Evolutionary conservation across 805 yeast genomes (phyloP), one percentile per base, ranked within the genome.

Genomic region (Candida ovalis): DNA sequence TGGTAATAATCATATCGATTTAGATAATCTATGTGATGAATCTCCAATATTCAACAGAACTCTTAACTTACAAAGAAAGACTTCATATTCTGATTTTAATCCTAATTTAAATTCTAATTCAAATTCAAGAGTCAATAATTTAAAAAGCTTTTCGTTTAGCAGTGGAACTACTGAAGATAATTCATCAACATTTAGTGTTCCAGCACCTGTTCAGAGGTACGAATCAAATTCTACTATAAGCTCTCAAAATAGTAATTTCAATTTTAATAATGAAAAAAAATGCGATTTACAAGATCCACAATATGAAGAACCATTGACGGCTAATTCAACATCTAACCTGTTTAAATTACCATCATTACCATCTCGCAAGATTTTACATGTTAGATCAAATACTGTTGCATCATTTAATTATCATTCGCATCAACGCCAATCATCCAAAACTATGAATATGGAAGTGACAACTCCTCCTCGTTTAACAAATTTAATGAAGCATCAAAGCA

Each of bases 341-440:
- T 58, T 58, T 50, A 50, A 55, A 35, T 43, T 55, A 3, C 61
- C 63, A 12, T 43, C 50, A 22, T 48, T 55, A 33, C 62, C 60
- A 12, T 43, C 49, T 33, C 47, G 57, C 2, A 46, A 48, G 39
- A 19, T 48, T 10, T 33, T 50, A 21, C 66, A 61, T 48, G 45
- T 49, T 28, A 55, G 67, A 27, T 55, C 65, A 19, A 59, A 63
- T 40, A 62, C 68, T 3, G 49, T 61, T 18, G 49, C 60, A 28
- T 47, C 59, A 41, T 55, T 59, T 32, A 41, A 50, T 32, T 46
- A 46, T n/a, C 23, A 25, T 15, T 23, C 30, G 22, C 22, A 22
- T 9, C 40, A 43, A 3, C 40, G 25, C 19, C 46, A 25, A 18
- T 15, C 39, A 18, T n/a, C 38, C 17, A 18, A 42, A 32, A 24